phyloP scores from a whole-genome alignment of 1,284 basidiomycete genomes.

The Fistulinella cinereoalba region DNA sequence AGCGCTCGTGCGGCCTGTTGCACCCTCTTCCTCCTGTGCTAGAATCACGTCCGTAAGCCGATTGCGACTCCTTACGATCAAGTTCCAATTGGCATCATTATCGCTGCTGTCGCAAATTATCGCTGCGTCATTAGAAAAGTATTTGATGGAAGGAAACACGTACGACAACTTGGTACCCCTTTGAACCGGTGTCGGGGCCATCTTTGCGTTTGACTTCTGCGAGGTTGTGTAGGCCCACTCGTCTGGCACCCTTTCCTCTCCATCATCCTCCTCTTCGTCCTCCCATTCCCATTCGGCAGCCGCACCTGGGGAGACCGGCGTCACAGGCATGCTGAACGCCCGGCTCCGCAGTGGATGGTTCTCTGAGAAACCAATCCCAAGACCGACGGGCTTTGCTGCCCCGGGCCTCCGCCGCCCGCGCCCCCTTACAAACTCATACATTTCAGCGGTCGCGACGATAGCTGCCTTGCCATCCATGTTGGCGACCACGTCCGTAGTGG shows the following conservation, averaged over 20 bases:
- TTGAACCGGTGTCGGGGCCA: no score
- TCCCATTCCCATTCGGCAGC: not conserved
- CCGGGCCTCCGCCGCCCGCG: not conserved
- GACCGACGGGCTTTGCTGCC: conserved; percentile 15
- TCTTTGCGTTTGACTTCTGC: not conserved
- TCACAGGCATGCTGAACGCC: conserved; percentile 18
- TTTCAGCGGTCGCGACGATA: not conserved
- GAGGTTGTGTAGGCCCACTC: not conserved
- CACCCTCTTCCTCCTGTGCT: no score
- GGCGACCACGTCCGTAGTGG: not conserved
- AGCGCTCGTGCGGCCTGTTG: no score
- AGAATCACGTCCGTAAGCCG: no score
- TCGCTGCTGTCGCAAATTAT: no score
- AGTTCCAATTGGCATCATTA: no score
- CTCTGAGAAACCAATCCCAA: conserved; percentile 29
- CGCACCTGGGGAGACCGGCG: not conserved
- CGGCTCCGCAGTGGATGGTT: conserved; percentile 19
- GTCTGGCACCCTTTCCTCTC: not conserved
- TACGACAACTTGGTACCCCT: no score
- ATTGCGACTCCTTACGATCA: no score
- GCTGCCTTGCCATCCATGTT: not conserved
- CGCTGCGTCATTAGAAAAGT: no score
- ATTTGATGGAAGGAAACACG: no score
- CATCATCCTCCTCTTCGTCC: not conserved
- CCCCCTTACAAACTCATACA: conserved; percentile 11